Base-by-base conservation (phyloP, 1,284 basidiomycete genomes). In the Stygiomarasmius scandens region DNA sequence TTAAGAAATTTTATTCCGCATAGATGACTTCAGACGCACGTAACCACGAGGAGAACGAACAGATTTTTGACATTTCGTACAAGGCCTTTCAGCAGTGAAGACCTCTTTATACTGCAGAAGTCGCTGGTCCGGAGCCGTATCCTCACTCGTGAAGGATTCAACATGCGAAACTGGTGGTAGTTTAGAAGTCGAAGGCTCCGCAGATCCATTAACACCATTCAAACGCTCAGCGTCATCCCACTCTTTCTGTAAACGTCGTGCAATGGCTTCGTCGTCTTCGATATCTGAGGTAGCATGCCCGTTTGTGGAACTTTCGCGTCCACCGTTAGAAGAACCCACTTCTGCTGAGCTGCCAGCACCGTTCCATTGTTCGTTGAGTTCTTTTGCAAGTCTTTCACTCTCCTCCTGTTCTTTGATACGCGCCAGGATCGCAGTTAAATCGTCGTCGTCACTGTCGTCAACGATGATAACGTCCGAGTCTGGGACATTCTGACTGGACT, bases 371-470 rank as follows among this genome's bases (percentile, higher is more conserved):
- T 64, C 55, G 61, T 79, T 73, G 11, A 78, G 61, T 43, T 68
- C 58, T 45, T 54, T 67, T 0, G 76, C 77, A 22, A 77, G 69
- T 8, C 64, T 71, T 64, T 80, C 79, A 60, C 74, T 79, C 56
- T 73, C 71, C 62, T 81, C 77, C 52, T 76, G 76, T 34, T 74
- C 72, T 48, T 74, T 67, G 23, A 80, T 79, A 32, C 66, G 75
- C 1, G 72, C 69, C 14, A 80, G 64, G 19, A 80, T 74, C 14
- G 60, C 62, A 45, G 72, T 69, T n/a, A 80, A 55, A 46, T 77
- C 72, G 27, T 76, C 74, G 19, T 78, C 75, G 4, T 74, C 72
- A 20, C 71, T 70, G 43, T 74, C 71, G n/a, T 66, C 67, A 51
- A 69, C 61, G 12, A 50, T 34, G 9, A 44, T 22, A 12, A 50